A percentile compares a stretch with the other conserved stretches of the same genome.
phyloP scores from a whole-genome alignment of 164 flowering plant genomes.

The Magnolia sinica region DNA sequence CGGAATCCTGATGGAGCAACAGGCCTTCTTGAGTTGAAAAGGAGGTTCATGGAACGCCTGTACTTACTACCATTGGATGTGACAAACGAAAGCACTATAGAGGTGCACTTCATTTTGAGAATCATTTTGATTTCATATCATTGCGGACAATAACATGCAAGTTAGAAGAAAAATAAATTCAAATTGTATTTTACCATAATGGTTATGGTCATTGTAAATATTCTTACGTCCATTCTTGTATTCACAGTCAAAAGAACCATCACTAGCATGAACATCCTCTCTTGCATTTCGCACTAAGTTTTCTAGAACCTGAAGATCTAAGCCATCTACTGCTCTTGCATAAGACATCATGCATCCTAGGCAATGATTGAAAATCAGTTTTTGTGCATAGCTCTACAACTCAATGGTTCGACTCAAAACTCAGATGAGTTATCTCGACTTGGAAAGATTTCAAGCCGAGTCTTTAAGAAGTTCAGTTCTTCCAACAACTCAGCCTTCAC shows the following conservation, averaged over 20 bases:
- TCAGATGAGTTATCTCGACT: no score
- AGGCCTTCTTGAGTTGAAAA: constrained; percentile 64
- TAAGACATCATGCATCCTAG: no score
- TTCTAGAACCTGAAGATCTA: no score
- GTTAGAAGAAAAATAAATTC: no score
- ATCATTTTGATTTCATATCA: not conserved
- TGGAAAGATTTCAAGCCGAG: no score
- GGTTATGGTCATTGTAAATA: not conserved
- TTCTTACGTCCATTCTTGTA: not conserved
- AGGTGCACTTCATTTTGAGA: constrained; percentile 37
- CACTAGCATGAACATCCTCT: not conserved
- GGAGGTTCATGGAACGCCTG: constrained; percentile 61
- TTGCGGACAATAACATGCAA: not conserved
- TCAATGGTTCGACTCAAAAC: no score
- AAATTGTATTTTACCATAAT: not conserved
- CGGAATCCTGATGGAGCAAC: constrained; percentile 65
- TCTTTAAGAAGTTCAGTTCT: no score
- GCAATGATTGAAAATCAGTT: no score
- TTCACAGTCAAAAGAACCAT: not conserved
- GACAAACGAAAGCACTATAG: constrained; percentile 70
- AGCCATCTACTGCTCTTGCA: no score
- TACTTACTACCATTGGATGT: constrained; percentile 61
- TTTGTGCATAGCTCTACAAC: no score
- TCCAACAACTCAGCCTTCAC: no score
- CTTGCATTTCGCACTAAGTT: no score